Percentiles rank a stretch among this genome's conserved stretches.
phyloP scores from a whole-genome alignment of 768 basidiomycete species.

The Boletus rufocinnamomeus region DNA sequence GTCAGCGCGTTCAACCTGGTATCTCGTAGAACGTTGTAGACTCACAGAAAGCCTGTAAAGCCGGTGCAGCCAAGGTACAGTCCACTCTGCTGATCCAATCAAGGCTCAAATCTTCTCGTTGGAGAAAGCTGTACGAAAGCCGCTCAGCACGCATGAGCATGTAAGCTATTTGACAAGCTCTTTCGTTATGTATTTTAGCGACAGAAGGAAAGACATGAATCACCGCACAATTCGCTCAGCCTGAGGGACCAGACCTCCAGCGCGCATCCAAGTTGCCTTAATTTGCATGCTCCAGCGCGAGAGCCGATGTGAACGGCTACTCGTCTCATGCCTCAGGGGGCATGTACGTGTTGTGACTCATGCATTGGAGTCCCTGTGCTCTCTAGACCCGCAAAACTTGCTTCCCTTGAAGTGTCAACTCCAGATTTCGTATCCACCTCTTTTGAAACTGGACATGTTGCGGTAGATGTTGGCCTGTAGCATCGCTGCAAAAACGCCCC shows the following conservation, averaged over 20 bases:
- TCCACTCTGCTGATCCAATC: not conserved
- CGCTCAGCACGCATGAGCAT: not conserved
- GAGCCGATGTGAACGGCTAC: not conserved
- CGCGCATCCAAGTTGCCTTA: not conserved
- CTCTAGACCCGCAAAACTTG: not conserved
- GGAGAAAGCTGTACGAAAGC: too few relatives aligned
- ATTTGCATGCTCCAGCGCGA: slow-evolving; percentile 1
- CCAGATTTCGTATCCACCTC: not conserved
- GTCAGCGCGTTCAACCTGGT: slow-evolving; percentile 10
- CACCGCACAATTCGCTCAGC: slow-evolving; percentile 4
- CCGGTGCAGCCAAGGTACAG: not conserved
- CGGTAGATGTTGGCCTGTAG: not conserved
- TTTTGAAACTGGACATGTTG: not conserved
- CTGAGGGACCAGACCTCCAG: not conserved
- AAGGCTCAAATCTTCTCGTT: not conserved
- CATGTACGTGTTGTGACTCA: slow-evolving; percentile 1
- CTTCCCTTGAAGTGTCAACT: not conserved
- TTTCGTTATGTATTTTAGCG: not conserved
- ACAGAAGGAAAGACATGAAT: not conserved
- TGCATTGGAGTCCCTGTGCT: not conserved
- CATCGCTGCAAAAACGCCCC: not conserved
- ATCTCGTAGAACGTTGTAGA: not conserved
- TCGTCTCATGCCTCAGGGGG: not conserved
- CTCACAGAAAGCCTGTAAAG: not conserved
- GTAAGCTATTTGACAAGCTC: not conserved